phyloP scores from a whole-genome alignment of 495 filamentous ascomycete genomes.

The Hypomontagnella monticulosa region DNA sequence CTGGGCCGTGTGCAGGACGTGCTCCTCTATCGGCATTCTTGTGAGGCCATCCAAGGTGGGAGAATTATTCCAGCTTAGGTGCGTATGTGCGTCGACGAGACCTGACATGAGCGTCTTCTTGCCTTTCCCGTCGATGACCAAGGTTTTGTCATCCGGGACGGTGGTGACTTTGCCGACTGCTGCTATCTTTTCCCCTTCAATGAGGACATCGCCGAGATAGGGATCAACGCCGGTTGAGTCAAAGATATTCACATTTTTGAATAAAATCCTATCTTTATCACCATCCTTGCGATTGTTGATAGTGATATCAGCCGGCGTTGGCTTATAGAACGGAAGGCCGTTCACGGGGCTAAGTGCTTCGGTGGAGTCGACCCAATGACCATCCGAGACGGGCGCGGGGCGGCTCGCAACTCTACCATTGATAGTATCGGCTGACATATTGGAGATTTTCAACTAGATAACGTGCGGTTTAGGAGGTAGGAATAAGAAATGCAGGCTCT shows the following conservation, averaged over 20 bases:
- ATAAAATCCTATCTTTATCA: neutral
- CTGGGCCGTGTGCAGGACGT: slow-evolving; percentile 12
- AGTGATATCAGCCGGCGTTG: slow-evolving; percentile 1
- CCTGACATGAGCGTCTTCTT: slow-evolving; percentile 22
- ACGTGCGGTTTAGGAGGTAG: too few species aligned
- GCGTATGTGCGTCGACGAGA: slow-evolving; percentile 8
- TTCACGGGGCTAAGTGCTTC: neutral
- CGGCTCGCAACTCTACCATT: neutral
- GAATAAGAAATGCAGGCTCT: neutral
- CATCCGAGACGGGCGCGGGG: neutral
- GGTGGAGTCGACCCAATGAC: neutral
- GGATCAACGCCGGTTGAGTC: slow-evolving; percentile 3
- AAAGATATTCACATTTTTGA: slow-evolving; percentile 9
- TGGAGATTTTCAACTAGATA: too few species aligned
- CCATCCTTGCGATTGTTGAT: slow-evolving; percentile 11
- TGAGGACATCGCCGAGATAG: slow-evolving; percentile 1
- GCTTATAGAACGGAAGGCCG: slow-evolving; percentile 5
- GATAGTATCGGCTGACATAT: neutral
- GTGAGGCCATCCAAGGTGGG: slow-evolving; percentile 13
- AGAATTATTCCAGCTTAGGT: slow-evolving; percentile 21
- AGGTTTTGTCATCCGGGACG: neutral
- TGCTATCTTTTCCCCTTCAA: slow-evolving; percentile 3
- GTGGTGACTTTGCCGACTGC: slow-evolving; percentile 1
- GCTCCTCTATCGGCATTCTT: slow-evolving; percentile 12
- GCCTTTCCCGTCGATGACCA: slow-evolving; percentile 3